A percentile compares a stretch with the other conserved stretches of the same genome.
These are phyloP conservation scores for Calonectria multiphialidica DNA, from an alignment of 2,329 filamentous ascomycete genomes.

Conservation along the genomic window DNA sequence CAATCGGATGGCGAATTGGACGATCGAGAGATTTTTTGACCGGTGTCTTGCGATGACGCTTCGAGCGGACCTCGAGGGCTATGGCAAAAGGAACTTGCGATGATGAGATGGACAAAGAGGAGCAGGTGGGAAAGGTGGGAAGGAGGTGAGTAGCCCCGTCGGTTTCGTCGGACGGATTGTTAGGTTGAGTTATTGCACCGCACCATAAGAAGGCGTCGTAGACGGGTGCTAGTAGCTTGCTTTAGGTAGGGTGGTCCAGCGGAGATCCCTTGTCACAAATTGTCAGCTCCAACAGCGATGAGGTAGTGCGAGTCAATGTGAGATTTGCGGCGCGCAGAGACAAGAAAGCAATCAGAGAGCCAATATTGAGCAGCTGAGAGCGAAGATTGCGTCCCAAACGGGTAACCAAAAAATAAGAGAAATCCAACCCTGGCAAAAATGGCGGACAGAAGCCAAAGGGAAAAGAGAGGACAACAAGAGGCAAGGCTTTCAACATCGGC, in stretches of 20 bases:
- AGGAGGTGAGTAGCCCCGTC: conserved; percentile 12
- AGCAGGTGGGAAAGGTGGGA: conserved; percentile 17
- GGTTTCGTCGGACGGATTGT: conserved; percentile 25
- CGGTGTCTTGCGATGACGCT: conserved; percentile 23
- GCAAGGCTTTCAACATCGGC: background rate
- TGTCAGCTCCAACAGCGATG: conserved; percentile 21
- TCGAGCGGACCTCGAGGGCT: conserved; percentile 20
- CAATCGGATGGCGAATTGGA: conserved; percentile 29
- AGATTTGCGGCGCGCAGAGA: conserved; percentile 2
- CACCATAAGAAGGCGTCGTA: conserved; percentile 26
- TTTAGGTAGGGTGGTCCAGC: conserved; percentile 25
- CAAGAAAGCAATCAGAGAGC: background rate
- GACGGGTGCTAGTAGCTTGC: conserved; percentile 25
- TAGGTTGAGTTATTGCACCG: conserved; percentile 19
- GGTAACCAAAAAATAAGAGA: background rate
- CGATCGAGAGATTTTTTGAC: conserved; percentile 27
- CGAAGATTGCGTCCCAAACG: background rate
- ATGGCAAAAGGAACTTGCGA: conserved; percentile 1
- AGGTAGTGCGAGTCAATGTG: conserved; percentile 8
- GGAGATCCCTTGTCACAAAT: conserved; percentile 29
- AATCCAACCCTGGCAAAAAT: background rate
- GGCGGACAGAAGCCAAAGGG: background rate
- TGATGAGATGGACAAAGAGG: conserved; percentile 10
- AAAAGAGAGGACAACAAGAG: conserved; percentile 5
- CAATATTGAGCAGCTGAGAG: background rate